Base-by-base conservation (phyloP, 108 stramenopile genomes). In the Nitzschia sp. region DNA sequence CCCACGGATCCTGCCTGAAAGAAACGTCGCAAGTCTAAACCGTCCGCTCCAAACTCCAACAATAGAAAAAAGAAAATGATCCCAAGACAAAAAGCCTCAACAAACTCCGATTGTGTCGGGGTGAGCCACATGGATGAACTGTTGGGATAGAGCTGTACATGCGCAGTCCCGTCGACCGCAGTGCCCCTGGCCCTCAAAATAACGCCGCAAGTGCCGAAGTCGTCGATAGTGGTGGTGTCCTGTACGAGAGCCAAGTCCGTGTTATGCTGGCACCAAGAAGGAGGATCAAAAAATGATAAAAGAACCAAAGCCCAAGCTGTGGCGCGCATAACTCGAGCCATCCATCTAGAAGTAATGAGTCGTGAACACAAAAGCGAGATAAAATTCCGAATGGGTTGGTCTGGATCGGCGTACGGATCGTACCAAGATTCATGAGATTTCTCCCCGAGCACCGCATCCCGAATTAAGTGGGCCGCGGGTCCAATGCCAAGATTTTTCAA, bases 261-360 rank as follows among this genome's bases (percentile, higher is more conserved):
- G 31, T 28, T 52, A 5, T 50, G 8, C 17, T 16, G 79, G 73
- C 91, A 92, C 91, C 91, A 92, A 45, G 45, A 31, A 2, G 91
- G 91, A 17, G 91, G 91, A 52, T 92, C 91, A 34, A 89, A 35
- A 53, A 89, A 85, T 13, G 76, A 71, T 26, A 92, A 58, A 41
- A 86, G 30, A 22, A 88, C 78, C 21, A 86, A 59, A 6, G 64
- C 41, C 84, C 83, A 85, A 33, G 73, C 60, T 0, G 63, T 57
- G 0, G 56, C 23, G 17, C 66, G 34, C 1, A 76, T 48, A 15
- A 82, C 26, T 17, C 62, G 55, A 52, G 66, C 38, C 47, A 81
- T 32, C 56, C 45, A 65, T 22, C 55, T 41, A 48, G 61, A 45
- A 0, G 79, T 53, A 11, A 76, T 60, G 17, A 79, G 26, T 45